These are phyloP conservation scores for Dendrobium catenatum DNA, from an alignment of 106 monocot species.

Conservation along the genomic window DNA sequence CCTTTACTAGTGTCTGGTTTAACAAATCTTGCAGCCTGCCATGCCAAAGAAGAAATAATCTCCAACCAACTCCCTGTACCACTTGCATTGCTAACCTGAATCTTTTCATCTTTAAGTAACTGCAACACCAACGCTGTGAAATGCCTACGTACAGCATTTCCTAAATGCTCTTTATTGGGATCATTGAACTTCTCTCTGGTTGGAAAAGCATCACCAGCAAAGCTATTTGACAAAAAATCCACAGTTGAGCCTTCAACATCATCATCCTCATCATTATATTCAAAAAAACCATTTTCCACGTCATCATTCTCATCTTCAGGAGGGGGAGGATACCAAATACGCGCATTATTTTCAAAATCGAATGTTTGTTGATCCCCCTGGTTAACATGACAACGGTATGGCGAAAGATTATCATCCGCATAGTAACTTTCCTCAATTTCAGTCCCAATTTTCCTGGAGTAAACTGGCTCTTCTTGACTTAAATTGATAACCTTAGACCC, in stretches of 20 bases:
- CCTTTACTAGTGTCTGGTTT: constrained; percentile 76
- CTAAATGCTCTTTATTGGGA: constrained; percentile 37
- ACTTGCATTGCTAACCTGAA: constrained; percentile 23
- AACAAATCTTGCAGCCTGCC: constrained; percentile 75
- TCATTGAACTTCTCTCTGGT: constrained; percentile 34
- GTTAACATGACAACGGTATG: constrained; percentile 16
- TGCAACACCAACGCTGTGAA: constrained; percentile 72
- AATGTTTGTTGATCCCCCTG: constrained; percentile 25
- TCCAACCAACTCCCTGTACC: constrained; percentile 48
- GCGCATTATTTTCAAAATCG: constrained; percentile 49
- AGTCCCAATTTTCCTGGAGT: constrained; percentile 16
- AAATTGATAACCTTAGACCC: not conserved
- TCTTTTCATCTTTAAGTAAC: constrained; percentile 60
- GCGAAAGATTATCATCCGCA: constrained; percentile 15
- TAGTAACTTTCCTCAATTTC: constrained; percentile 25
- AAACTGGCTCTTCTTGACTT: constrained; percentile 24
- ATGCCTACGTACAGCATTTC: constrained; percentile 38
- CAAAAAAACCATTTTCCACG: constrained; percentile 35
- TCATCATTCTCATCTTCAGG: constrained; percentile 59
- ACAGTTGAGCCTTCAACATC: constrained; percentile 17
- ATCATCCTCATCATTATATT: constrained; percentile 45
- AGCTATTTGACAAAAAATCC: constrained; percentile 28
- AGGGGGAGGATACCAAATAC: constrained; percentile 67
- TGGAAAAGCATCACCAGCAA: constrained; percentile 13
- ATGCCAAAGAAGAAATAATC: constrained; percentile 67